Evolutionary conservation across 2,329 filamentous ascomycete genomes (phyloP).

Genomic region (Talaromyces verruculosus): DNA sequence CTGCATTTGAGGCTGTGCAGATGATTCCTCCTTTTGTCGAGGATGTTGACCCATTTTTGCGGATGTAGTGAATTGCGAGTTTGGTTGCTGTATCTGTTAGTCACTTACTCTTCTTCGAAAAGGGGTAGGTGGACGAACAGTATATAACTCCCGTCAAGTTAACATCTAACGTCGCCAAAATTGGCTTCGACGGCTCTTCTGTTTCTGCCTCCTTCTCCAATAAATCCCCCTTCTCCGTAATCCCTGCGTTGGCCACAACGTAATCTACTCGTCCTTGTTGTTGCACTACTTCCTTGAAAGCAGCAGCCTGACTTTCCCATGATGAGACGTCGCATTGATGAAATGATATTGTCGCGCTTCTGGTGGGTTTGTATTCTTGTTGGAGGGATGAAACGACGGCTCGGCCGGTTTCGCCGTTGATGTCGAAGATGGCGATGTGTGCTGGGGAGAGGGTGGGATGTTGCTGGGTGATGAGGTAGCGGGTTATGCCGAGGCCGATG

Average conservation of each 20-base stretch:
- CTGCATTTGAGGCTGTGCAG: slow-evolving; percentile 56
- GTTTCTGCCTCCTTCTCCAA: neutral
- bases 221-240: neutral
- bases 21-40: slow-evolving; percentile 50
- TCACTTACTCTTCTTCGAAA: neutral
- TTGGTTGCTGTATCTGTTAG: neutral
- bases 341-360: slow-evolving; percentile 23
- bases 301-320: slow-evolving; percentile 38
- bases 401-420: slow-evolving; percentile 28
- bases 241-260: neutral
- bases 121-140: neutral
- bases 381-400: neutral
- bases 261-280: slow-evolving; percentile 38
- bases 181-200: neutral
- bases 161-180: neutral
- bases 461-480: slow-evolving; percentile 32
- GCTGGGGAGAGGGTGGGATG: slow-evolving; percentile 24
- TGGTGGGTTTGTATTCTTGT: neutral
- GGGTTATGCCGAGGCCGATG: slow-evolving; percentile 39
- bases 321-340: slow-evolving; percentile 36
- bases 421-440: slow-evolving; percentile 36
- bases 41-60: slow-evolving; percentile 29
- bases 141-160: slow-evolving; percentile 2
- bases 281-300: slow-evolving; percentile 36
- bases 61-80: slow-evolving; percentile 39